A percentile compares a stretch with the other conserved stretches of the same genome.
phyloP scores from a whole-genome alignment of 2,329 filamentous ascomycete species.

The Pseudonectria buxi region DNA sequence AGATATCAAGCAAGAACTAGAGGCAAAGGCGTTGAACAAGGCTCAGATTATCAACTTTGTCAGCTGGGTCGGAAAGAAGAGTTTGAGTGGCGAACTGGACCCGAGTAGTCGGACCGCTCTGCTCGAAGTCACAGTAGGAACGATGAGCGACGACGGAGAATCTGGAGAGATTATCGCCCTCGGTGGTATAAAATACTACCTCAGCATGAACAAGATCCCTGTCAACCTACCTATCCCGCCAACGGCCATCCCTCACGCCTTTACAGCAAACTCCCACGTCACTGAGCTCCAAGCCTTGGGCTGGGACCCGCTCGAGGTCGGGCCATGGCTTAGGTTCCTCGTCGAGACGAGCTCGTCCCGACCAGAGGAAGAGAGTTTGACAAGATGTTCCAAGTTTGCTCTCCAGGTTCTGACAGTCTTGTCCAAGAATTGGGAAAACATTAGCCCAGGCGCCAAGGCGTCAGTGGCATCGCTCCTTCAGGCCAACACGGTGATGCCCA shows the following conservation, averaged over 20 bases:
- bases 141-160: conserved; percentile 53
- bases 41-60: conserved; percentile 77
- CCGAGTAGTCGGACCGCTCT: conserved; percentile 58
- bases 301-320: conserved; percentile 78
- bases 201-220: conserved; percentile 72
- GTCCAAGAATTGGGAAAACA: conserved; percentile 85
- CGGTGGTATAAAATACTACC: conserved; percentile 65
- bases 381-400: conserved; percentile 65
- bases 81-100: conserved; percentile 67
- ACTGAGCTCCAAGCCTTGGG: conserved; percentile 71
- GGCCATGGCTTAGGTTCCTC: conserved; percentile 79
- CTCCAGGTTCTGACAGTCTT: conserved; percentile 69
- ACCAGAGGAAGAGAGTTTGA: conserved; percentile 60
- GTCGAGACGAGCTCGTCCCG: conserved; percentile 59
- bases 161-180: conserved; percentile 70
- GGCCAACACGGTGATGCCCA: conserved; percentile 72
- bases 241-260: conserved; percentile 76
- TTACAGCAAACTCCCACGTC: conserved; percentile 63
- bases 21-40: conserved; percentile 71
- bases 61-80: conserved; percentile 71
- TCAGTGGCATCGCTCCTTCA: conserved; percentile 60
- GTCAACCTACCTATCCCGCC: conserved; percentile 74
- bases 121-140: conserved; percentile 74
- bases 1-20: conserved; percentile 79
- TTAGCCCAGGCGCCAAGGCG: conserved; percentile 59